Evolutionary conservation across 495 filamentous ascomycete species (phyloP).

Genomic region (Pseudoneurospora amorphoporcata): DNA sequence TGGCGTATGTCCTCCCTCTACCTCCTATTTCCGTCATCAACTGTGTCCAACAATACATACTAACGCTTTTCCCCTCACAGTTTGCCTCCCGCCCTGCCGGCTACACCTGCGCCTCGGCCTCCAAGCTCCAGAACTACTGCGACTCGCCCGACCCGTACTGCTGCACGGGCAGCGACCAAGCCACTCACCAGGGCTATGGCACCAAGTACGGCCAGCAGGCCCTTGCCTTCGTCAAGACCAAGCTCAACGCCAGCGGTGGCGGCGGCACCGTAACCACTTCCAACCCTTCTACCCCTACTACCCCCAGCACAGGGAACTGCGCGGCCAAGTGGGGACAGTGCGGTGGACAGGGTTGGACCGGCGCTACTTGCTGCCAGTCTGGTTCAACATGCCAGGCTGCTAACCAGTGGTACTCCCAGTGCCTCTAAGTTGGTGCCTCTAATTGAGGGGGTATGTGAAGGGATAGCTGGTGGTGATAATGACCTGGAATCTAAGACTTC

Average conservation of each 20-base stretch:
- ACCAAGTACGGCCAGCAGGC: slow-evolving; percentile 48
- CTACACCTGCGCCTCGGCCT: slow-evolving; percentile 40
- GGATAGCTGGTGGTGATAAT: slow-evolving; percentile 6
- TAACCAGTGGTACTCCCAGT: slow-evolving; percentile 28
- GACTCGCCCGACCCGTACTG: slow-evolving; percentile 54
- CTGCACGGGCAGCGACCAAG: slow-evolving; percentile 49
- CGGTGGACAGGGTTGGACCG: slow-evolving; percentile 21
- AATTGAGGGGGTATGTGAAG: neutral
- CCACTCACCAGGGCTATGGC: slow-evolving; percentile 49
- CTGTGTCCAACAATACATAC: neutral
- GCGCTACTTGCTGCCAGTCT: slow-evolving; percentile 17
- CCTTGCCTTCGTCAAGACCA: slow-evolving; percentile 42
- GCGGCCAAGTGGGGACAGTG: slow-evolving; percentile 21
- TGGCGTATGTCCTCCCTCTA: slow-evolving; percentile 38
- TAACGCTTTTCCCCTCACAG: slow-evolving; percentile 17
- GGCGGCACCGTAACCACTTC: neutral
- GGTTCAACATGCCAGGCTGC: slow-evolving; percentile 18
- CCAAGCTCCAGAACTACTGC: slow-evolving; percentile 51
- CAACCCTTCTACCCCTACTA: slow-evolving; percentile 1
- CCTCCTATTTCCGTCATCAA: neutral
- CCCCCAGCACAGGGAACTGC: slow-evolving; percentile 17
- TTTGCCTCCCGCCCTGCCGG: slow-evolving; percentile 48
- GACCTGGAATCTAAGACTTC: neutral
- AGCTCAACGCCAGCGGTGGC: slow-evolving; percentile 14
- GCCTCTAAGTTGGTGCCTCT: slow-evolving; percentile 10